phyloP scores from a whole-genome alignment of 2,329 filamentous ascomycete genomes.

The Ophiostoma sp. region DNA sequence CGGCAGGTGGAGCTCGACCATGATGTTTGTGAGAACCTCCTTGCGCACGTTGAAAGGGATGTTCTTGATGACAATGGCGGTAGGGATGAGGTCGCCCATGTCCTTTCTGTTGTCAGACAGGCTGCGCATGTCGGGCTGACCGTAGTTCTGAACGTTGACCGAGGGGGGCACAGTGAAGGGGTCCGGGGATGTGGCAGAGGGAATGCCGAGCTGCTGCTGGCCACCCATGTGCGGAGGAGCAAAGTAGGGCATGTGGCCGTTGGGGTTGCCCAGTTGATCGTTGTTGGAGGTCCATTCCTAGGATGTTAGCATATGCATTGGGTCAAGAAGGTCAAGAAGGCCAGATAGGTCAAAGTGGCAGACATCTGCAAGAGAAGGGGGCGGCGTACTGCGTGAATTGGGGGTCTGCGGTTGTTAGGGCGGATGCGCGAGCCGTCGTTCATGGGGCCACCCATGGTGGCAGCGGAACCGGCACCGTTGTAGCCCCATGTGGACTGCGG shows the following conservation, averaged over 20 bases:
- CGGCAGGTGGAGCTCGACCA: slow-evolving; percentile 89
- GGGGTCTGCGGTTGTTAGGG: slow-evolving; percentile 48
- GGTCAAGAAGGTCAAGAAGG: too few species aligned
- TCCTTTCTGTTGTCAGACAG: slow-evolving; percentile 44
- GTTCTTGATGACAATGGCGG: slow-evolving; percentile 98
- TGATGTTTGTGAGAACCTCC: slow-evolving; percentile 84
- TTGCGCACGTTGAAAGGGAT: slow-evolving; percentile 98
- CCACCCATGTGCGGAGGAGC: slow-evolving; percentile 18
- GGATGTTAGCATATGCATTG: too few species aligned
- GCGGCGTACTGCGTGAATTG: slow-evolving; percentile 61
- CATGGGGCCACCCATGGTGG: slow-evolving; percentile 59
- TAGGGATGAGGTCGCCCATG: slow-evolving; percentile 88
- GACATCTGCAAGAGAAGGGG: background rate
- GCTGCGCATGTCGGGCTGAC: slow-evolving; percentile 35
- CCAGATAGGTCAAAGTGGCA: too few species aligned
- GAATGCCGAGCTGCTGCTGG: slow-evolving; percentile 31
- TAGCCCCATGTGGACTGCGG: slow-evolving; percentile 60
- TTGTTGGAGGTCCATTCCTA: slow-evolving; percentile 28
- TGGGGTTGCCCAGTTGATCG: slow-evolving; percentile 24
- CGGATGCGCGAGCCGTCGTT: slow-evolving; percentile 57
- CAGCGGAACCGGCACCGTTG: slow-evolving; percentile 50
- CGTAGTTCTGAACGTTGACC: slow-evolving; percentile 37
- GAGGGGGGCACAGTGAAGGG: slow-evolving; percentile 27
- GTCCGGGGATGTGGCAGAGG: slow-evolving; percentile 41
- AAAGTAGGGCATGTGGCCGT: slow-evolving; percentile 24